These are phyloP conservation scores for Quercus phellos DNA, from an alignment of 331 rosid species.

Conservation along the genomic window DNA sequence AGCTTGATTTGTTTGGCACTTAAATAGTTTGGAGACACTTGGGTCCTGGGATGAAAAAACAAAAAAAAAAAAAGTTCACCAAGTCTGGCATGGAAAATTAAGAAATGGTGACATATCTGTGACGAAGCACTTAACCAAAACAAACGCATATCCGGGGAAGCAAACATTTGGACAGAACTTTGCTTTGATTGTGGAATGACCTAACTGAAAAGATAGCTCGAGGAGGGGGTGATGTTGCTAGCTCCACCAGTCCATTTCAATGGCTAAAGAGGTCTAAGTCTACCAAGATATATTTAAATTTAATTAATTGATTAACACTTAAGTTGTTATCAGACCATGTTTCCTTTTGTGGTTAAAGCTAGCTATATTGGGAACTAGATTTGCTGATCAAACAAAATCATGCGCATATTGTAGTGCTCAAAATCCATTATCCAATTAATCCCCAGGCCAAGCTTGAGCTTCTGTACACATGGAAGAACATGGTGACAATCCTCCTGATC, in stretches of 20 bases:
- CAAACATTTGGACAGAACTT: neutral
- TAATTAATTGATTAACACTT: neutral
- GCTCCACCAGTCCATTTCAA: neutral
- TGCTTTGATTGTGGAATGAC: constrained; percentile 23
- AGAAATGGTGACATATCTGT: no score
- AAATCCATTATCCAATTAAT: neutral
- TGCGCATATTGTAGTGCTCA: constrained; percentile 22
- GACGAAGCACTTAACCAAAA: neutral
- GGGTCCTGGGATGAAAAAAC: no score
- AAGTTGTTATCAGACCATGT: neutral
- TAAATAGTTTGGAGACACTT: neutral
- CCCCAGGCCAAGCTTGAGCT: neutral
- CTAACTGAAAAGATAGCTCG: constrained; percentile 38
- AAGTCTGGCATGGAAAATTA: no score
- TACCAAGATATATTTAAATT: constrained; percentile 15
- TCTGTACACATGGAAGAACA: constrained; percentile 7
- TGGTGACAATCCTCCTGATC: neutral
- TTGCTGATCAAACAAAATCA: constrained; percentile 4
- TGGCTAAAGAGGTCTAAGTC: constrained; percentile 22
- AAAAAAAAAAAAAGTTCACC: no score
- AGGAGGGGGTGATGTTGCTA: neutral
- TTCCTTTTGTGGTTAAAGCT: neutral
- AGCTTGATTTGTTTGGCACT: no score
- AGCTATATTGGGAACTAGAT: neutral
- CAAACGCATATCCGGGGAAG: neutral